Percentiles rank a stretch among this genome's conserved stretches.
phyloP scores from a whole-genome alignment of 176 grass and related monocot species.

The Cocos nucifera region DNA sequence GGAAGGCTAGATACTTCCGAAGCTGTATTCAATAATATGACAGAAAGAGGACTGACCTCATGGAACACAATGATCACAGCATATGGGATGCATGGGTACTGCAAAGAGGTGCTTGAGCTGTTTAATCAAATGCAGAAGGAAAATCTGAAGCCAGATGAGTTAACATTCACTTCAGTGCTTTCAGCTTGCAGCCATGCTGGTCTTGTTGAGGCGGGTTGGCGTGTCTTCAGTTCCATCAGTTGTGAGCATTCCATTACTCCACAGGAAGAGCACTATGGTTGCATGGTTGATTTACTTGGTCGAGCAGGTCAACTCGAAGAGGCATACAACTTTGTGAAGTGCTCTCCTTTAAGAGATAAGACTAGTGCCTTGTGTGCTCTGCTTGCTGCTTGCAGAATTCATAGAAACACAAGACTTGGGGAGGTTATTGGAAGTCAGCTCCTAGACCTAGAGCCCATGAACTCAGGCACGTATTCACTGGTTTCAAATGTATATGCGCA shows the following conservation, averaged over 20 bases:
- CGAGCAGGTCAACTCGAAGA: slow-evolving; percentile 48
- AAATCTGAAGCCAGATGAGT: slow-evolving; percentile 43
- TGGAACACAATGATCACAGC: slow-evolving; percentile 60
- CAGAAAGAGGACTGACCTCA: slow-evolving; percentile 29
- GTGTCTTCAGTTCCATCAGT: slow-evolving; percentile 43
- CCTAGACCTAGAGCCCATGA: slow-evolving; percentile 27
- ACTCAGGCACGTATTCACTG: slow-evolving; percentile 49
- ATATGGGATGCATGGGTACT: slow-evolving; percentile 54
- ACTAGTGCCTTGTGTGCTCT: slow-evolving; percentile 31
- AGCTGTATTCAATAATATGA: slow-evolving; percentile 30
- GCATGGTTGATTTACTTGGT: slow-evolving; percentile 53
- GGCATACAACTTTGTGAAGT: slow-evolving; percentile 38
- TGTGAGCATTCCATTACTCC: slow-evolving; percentile 38
- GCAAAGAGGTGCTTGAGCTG: slow-evolving; percentile 39
- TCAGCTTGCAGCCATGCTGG: slow-evolving; percentile 62
- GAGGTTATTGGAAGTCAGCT: slow-evolving; percentile 37
- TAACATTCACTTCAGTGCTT: slow-evolving; percentile 58
- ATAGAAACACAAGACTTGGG: slow-evolving; percentile 43
- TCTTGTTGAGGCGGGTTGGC: slow-evolving; percentile 39
- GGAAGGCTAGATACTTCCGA: slow-evolving; percentile 43
- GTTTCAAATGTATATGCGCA: slow-evolving; percentile 50
- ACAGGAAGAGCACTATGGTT: slow-evolving; percentile 51
- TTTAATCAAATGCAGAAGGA: slow-evolving; percentile 40
- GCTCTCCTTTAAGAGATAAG: slow-evolving; percentile 31
- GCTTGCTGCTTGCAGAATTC: slow-evolving; percentile 50